Conservation (phyloP, 1,284 basidiomycete species). For the Irpex sp. region DNA sequence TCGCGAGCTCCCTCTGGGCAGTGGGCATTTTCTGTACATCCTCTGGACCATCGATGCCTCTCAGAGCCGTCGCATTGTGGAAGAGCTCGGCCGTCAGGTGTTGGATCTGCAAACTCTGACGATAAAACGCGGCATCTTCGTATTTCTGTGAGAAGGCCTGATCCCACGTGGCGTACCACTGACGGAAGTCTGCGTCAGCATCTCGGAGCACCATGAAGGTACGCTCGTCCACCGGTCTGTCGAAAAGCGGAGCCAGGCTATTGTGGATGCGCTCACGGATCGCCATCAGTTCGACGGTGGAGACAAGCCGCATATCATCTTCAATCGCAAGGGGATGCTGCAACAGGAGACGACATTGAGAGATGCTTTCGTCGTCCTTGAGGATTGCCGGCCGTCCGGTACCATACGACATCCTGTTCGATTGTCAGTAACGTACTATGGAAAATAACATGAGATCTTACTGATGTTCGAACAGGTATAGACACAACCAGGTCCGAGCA, state of each 20-base stretch:
- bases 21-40: constrained; percentile 73
- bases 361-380: constrained; percentile 88
- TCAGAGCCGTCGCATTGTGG: constrained; percentile 74
- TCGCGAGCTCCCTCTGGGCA: constrained; percentile 66
- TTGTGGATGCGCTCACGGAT: constrained; percentile 76
- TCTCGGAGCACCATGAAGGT: constrained; percentile 62
- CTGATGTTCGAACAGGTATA: constrained; percentile 93
- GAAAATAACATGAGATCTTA: too few species aligned
- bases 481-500: constrained; percentile 84
- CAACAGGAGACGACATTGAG: constrained; percentile 75
- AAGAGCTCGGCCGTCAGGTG: constrained; percentile 77
- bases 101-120: constrained; percentile 79
- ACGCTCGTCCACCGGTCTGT: constrained; percentile 62
- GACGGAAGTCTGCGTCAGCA: constrained; percentile 64
- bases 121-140: constrained; percentile 79
- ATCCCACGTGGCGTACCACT: constrained; percentile 78
- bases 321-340: constrained; percentile 87
- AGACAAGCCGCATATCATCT: constrained; percentile 93
- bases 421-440: too few species aligned
- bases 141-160: constrained; percentile 77
- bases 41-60: constrained; percentile 73
- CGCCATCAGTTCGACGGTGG: constrained; percentile 85
- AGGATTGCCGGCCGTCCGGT: constrained; percentile 89
- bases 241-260: constrained; percentile 57
- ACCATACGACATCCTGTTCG: constrained; percentile 79